Base-by-base conservation (phyloP, 139 green algal species). In the Axilococcus clingmanii region DNA sequence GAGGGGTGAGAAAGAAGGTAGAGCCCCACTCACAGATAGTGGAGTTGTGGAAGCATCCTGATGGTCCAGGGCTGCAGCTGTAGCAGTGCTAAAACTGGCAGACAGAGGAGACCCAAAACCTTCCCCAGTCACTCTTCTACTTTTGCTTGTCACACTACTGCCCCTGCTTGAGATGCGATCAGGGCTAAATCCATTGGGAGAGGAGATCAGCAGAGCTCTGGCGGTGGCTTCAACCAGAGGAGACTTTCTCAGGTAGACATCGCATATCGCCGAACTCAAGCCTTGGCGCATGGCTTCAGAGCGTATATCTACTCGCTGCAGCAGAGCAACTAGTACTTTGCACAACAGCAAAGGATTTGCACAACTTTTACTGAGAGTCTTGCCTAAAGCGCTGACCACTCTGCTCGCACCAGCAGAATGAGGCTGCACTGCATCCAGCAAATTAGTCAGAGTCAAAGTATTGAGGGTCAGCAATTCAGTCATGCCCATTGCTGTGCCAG, bases 321-420 rank as follows among this genome's bases (percentile, higher is more conserved):
- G 30, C 45, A 70, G 37, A 16, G 54, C 40, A 12, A 37, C 29
- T 23, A 70, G 19, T 35, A 70, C 29, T 19, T 48, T 43, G 30
- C 53, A 60, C 12, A 70, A 27, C 28, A 70, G 55, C 23, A 48
- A 6, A 30, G 54, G 62, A 55, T 54, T 65, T 52, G 62, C 52
- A 35, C 62, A 70, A 33, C 36, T 29, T 32, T 57, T 46, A 12
- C 31, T 23, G 20, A 70, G 53, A n/a, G 40, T 35, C 14, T 48
- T 43, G 1, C 17, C 54, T 17, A 65, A 34, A n/a, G 53, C 32
- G 9, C 33, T 49, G 1, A 59, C 52, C 8, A 57, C 30, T 20
- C 54, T 29, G 36, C 40, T 29, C 2, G 36, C 62, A 32, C 65
- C 54, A 33, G 52, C 30, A 20, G 59, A 30, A 17, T 44, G 40